These are phyloP conservation scores for Daldinia grandis DNA, from an alignment of 495 filamentous ascomycete species.

Conservation along the genomic window DNA sequence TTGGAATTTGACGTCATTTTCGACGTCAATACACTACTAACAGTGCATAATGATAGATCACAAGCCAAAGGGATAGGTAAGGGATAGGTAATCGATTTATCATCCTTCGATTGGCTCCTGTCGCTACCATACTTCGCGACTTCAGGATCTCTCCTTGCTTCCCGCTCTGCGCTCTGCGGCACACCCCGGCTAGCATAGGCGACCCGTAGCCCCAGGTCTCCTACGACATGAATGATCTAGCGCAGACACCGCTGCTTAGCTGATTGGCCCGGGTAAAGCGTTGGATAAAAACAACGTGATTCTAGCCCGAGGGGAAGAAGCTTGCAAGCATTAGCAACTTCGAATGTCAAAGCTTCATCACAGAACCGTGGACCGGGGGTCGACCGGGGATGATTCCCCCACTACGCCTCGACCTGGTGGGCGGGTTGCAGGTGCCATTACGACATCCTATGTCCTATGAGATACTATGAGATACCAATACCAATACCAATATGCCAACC, in stretches of 20 bases:
- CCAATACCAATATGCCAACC: neutral
- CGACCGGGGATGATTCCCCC: conserved; percentile 34
- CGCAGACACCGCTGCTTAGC: conserved; percentile 8
- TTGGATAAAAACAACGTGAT: conserved; percentile 20
- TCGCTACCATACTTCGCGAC: conserved; percentile 13
- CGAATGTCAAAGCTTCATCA: conserved; percentile 21
- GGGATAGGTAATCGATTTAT: conserved; percentile 12
- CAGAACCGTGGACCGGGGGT: conserved; percentile 9
- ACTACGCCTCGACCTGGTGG: conserved; percentile 27
- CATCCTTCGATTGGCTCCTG: neutral
- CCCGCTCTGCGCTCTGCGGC: conserved; percentile 14
- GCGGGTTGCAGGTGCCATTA: conserved; percentile 28
- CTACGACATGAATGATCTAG: conserved; percentile 7
- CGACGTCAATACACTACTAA: neutral
- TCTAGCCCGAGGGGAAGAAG: conserved; percentile 24
- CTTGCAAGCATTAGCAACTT: conserved; percentile 11
- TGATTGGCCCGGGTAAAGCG: conserved; percentile 40
- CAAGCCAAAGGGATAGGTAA: neutral
- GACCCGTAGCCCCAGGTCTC: conserved; percentile 4
- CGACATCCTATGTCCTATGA: conserved; percentile 24
- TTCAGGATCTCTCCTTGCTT: conserved; percentile 10
- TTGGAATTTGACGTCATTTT: neutral
- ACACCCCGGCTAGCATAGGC: conserved; percentile 17
- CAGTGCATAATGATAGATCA: neutral
- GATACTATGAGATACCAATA: conserved; percentile 3